Base-by-base conservation (phyloP, 2,329 filamentous ascomycete genomes). In the Fusarium sp. region DNA sequence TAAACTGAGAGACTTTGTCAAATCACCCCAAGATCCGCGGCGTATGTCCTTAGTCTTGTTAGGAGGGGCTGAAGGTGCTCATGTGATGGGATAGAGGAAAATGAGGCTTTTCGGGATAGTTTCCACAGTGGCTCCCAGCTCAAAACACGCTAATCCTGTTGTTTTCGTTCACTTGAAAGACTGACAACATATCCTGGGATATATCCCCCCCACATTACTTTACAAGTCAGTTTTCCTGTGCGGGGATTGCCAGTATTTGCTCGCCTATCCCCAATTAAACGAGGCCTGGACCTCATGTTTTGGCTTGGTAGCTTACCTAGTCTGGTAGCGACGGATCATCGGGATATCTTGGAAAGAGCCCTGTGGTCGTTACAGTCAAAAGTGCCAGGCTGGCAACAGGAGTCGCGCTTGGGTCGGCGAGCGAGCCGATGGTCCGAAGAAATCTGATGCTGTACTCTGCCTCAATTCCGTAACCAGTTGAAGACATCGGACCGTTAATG, bases 351-450 rank as follows among this genome's bases (percentile, higher is more conserved):
- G n/a, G 33, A 55, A 58, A 42, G 38, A 55, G 55, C 42, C 42
- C 28, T 36, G 44, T 51, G 48, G 33, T 30, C 16, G 20, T 58
- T 28, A 28, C 24, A 48, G 26, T 60, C 36, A 42, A 59, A 53
- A 72, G 36, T 59, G 53, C 58, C 65, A 69, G 56, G 22, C 47
- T 69, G 59, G 55, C 26, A 63, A 62, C 53, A 55, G 48, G 68
- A 74, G 59, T 74, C 62, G 58, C 56, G 67, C 58, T 47, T 69
- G 67, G 62, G 45, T 68, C 71, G 67, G 71, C 51, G 57, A 71
- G 57, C 55, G 26, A 68, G 33, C 67, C 71, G 67, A 72, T 59
- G 58, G 59, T 39, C 57, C 65, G 66, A 55, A 31, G 44, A 55
- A 41, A 53, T 42, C 33, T 48, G 39, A 66, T 39, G n/a, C n/a